Evolutionary conservation across 306 rosid genomes (phyloP), one percentile per base, ranked within the genome.

Genomic region (Malus domestica): DNA sequence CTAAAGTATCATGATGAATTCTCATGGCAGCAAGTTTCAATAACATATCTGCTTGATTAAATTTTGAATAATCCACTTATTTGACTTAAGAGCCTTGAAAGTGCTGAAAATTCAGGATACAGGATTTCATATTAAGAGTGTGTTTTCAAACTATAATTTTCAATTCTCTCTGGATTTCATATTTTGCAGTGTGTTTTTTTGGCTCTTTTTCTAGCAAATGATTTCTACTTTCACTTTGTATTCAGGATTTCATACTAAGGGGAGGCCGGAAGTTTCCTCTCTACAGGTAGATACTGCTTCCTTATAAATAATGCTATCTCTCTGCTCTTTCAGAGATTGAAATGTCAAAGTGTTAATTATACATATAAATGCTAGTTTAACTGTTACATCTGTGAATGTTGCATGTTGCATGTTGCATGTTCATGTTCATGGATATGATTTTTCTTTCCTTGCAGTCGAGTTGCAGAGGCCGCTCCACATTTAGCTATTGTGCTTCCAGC

Each of bases 241-340:
- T 74, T 72, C 92, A 92, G 98, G 98, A 95, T 85, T 95, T 92
- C 95, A 89, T 92, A 83, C 59, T 85, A 57, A 87, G 98, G 79
- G 97, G 97, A 73, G 96, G 93, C 78, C 83, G 77, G 52, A 89
- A 88, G 82, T 80, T 89, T 83, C 93, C 96, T 75, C 81, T 95
- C 79, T 95, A 90, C 88, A 85, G 97, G 98, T 95, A 80, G 80
- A 67, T 40, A n/a, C 25, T 27, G n/a, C 73, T 19, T 46, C 19
- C 46, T 75, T 68, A 69, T 4, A 2, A 35, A 70, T 42, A 63
- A 64, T 68, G 51, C 80, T 49, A 25, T 74, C 5, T 44, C 32
- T 32, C 54, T 42, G 29, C 62, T 68, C 29, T 65, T 51, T 55
- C 11, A 59, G 32, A 29, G 35, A 13, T 61, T 14, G 35, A 23